phyloP scores from a whole-genome alignment of 257 asterid species.

The Schizonepeta tenuifolia region DNA sequence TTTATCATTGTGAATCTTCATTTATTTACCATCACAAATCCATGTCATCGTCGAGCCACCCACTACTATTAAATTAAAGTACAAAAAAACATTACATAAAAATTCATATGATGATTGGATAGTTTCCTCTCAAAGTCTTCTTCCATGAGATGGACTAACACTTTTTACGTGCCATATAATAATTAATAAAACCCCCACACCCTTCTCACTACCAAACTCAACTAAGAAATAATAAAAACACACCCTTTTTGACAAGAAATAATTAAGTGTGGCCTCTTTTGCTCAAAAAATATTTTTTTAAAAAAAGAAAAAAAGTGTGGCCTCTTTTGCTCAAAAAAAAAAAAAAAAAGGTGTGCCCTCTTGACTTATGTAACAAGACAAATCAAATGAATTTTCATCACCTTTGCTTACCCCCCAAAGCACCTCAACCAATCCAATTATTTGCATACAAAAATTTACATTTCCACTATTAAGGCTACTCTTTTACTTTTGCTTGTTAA shows the following conservation, averaged over 20 bases:
- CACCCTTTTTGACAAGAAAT: background rate
- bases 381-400: slow-evolving; percentile 49
- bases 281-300: too few relatives aligned
- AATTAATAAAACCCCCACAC: too few relatives aligned
- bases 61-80: background rate
- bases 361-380: slow-evolving; percentile 74
- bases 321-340: too few relatives aligned
- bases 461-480: slow-evolving; percentile 27
- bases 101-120: slow-evolving; percentile 20
- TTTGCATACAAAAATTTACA: slow-evolving; percentile 43
- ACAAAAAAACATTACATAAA: background rate
- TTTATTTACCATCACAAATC: too few relatives aligned
- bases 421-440: slow-evolving; percentile 72
- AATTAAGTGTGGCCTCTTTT: background rate
- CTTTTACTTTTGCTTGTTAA: slow-evolving; percentile 48
- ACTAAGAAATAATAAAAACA: background rate
- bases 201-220: slow-evolving; percentile 52
- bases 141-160: slow-evolving; percentile 28
- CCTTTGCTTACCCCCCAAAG: slow-evolving; percentile 90
- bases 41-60: too few relatives aligned
- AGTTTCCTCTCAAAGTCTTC: slow-evolving; percentile 44
- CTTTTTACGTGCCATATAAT: slow-evolving; percentile 36
- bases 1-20: too few relatives aligned
- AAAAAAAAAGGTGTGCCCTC: background rate
- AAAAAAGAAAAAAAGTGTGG: too few relatives aligned